A percentile compares a stretch with the other conserved stretches of the same genome.
Conservation (phyloP, 2,329 filamentous ascomycete species). For the Gaeumannomyces tritici region DNA sequence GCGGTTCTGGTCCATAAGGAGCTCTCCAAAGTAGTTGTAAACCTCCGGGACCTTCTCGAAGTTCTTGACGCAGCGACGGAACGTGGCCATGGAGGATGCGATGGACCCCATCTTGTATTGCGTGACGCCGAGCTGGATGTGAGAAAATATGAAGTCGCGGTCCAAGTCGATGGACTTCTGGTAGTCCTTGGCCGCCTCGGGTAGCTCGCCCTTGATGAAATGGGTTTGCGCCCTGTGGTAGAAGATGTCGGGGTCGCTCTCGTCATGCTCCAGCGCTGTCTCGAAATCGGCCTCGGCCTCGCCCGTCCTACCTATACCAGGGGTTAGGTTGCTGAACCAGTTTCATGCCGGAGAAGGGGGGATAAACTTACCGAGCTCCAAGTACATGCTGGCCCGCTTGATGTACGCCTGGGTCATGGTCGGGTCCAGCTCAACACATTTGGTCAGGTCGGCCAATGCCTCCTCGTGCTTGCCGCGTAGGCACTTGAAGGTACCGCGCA, state of each 20-base stretch:
- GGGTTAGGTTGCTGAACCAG: not conserved
- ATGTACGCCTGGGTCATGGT: conserved; percentile 92
- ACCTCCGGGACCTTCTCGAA: conserved; percentile 94
- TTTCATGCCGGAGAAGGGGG: not conserved
- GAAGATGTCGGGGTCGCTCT: conserved; percentile 90
- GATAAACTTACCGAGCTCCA: conserved; percentile 65
- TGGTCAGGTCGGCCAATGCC: conserved; percentile 78
- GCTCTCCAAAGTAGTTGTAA: conserved; percentile 99
- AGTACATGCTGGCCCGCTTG: conserved; percentile 95
- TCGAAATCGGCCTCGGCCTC: conserved; percentile 82
- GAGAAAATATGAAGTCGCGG: conserved; percentile 94
- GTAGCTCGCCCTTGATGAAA: conserved; percentile 93
- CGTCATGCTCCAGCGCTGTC: conserved; percentile 74
- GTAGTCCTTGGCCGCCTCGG: conserved; percentile 93
- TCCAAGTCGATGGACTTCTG: conserved; percentile 98
- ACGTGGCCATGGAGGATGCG: conserved; percentile 96
- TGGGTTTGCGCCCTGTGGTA: conserved; percentile 98
- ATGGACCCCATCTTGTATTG: conserved; percentile 99
- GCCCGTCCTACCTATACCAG: conserved; percentile 60
- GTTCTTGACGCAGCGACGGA: conserved; percentile 96
- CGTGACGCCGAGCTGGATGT: conserved; percentile 97
- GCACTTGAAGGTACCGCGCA: conserved; percentile 93
- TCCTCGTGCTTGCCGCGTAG: conserved; percentile 78
- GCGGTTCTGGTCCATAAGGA: conserved; percentile 93
- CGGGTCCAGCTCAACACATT: conserved; percentile 84